phyloP scores from a whole-genome alignment of 805 yeast genomes.

The Jamesozyma lodderae region DNA sequence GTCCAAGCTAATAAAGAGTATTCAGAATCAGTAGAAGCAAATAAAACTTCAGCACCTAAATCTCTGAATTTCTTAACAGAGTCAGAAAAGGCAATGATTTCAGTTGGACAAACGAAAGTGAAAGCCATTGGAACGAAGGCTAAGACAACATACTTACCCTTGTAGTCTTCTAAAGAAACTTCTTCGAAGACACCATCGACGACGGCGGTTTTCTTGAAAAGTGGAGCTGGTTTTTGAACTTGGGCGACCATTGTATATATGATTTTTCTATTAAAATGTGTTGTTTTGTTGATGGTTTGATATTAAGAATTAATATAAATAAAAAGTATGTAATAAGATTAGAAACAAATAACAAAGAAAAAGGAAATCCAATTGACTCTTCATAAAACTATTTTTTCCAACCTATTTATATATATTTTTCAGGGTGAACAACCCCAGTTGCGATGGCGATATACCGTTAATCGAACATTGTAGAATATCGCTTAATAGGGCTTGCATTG shows the following conservation, averaged over 20 bases:
- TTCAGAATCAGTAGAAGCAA: slow-evolving; percentile 98
- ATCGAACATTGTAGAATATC: no score
- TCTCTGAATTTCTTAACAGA: slow-evolving; percentile 84
- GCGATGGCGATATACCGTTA: no score
- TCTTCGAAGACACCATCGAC: slow-evolving; percentile 95
- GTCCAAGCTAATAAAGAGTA: slow-evolving; percentile 98
- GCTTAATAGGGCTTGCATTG: no score
- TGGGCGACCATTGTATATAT: slow-evolving; percentile 90
- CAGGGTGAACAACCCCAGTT: no score
- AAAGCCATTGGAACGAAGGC: slow-evolving; percentile 98
- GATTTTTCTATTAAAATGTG: slow-evolving; percentile 20
- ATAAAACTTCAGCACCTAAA: slow-evolving; percentile 79
- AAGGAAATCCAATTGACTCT: no score
- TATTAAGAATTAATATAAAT: no score
- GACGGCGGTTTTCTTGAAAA: slow-evolving; percentile 94
- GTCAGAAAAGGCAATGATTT: slow-evolving; percentile 96
- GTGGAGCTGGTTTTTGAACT: slow-evolving; percentile 94
- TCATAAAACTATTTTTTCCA: no score
- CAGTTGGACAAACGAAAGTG: slow-evolving; percentile 99
- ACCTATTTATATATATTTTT: no score
- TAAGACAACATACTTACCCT: slow-evolving; percentile 95
- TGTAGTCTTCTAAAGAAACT: slow-evolving; percentile 85
- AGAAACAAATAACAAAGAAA: no score
- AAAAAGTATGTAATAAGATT: no score
- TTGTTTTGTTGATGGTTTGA: slow-evolving; percentile 1